Conservation (phyloP, 2,329 filamentous ascomycete genomes). For the Pseudocercospora fijiensis region DNA sequence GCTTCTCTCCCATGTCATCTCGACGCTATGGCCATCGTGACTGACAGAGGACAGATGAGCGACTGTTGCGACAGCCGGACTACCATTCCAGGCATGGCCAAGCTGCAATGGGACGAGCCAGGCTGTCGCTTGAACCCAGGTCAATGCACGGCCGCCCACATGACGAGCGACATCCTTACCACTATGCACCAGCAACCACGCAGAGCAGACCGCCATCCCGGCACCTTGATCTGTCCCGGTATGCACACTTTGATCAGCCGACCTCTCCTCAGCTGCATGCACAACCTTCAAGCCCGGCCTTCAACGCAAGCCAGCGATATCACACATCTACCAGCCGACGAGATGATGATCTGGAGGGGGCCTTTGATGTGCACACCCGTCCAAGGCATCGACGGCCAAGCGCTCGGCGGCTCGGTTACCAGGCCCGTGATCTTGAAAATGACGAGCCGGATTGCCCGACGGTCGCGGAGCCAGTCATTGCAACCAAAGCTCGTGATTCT, state of each 20-base stretch:
- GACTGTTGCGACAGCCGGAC: slow-evolving; percentile 37
- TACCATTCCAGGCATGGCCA: slow-evolving; percentile 37
- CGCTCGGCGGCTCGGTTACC: neutral
- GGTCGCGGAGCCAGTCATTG: neutral
- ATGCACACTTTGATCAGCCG: neutral
- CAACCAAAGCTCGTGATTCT: neutral
- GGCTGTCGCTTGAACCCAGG: slow-evolving; percentile 40
- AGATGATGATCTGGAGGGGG: neutral
- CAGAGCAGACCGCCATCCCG: neutral
- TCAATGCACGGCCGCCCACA: neutral
- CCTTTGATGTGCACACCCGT: neutral
- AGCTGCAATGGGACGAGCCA: slow-evolving; percentile 38
- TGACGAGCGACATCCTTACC: neutral
- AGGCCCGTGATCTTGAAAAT: neutral
- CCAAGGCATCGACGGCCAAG: neutral
- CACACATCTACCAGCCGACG: neutral
- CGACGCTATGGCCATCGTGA: neutral
- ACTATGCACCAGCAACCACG: neutral
- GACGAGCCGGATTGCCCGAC: too few species aligned
- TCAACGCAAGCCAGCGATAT: slow-evolving; percentile 2
- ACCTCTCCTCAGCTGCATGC: neutral
- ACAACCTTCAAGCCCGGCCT: slow-evolving; percentile 6
- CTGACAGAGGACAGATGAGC: slow-evolving; percentile 38
- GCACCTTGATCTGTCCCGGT: neutral
- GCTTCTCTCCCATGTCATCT: neutral